A percentile compares a stretch with the other conserved stretches of the same genome.
phyloP scores from a whole-genome alignment of 129 eudicot genomes.

The Sambucus nigra region DNA sequence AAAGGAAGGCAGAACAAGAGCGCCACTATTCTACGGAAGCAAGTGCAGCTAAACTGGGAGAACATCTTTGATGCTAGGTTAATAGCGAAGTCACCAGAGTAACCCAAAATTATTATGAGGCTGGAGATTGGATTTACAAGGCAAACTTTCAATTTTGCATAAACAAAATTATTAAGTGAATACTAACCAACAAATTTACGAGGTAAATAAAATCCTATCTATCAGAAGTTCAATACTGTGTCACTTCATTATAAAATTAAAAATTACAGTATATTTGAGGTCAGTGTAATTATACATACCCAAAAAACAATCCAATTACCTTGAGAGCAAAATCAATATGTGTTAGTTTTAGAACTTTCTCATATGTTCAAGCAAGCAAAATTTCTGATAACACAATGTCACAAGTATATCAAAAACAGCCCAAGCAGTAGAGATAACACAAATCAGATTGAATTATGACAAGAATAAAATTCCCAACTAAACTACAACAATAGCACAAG shows the following conservation, averaged over 20 bases:
- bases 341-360: not conserved
- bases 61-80: too few species aligned
- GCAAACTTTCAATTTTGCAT: too few species aligned
- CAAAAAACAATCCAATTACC: not conserved
- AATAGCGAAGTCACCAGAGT: too few species aligned
- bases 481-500: slow-evolving; percentile 21
- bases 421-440: not conserved
- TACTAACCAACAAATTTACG: not conserved
- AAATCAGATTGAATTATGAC: slow-evolving; percentile 8
- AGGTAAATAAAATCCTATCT: not conserved
- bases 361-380: not conserved
- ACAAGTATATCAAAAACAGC: slow-evolving; percentile 5
- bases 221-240: too few species aligned
- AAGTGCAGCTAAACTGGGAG: too few species aligned
- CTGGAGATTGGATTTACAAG: too few species aligned
- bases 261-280: not conserved
- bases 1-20: too few species aligned
- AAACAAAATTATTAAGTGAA: too few species aligned
- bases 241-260: too few species aligned
- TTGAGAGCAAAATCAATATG: not conserved
- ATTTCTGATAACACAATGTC: not conserved
- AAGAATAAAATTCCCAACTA: slow-evolving; percentile 24
- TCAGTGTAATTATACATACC: not conserved
- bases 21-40: too few species aligned
- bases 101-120: too few species aligned